These are phyloP conservation scores for Fagus crenata DNA, from an alignment of 306 rosid genomes.

Conservation along the genomic window DNA sequence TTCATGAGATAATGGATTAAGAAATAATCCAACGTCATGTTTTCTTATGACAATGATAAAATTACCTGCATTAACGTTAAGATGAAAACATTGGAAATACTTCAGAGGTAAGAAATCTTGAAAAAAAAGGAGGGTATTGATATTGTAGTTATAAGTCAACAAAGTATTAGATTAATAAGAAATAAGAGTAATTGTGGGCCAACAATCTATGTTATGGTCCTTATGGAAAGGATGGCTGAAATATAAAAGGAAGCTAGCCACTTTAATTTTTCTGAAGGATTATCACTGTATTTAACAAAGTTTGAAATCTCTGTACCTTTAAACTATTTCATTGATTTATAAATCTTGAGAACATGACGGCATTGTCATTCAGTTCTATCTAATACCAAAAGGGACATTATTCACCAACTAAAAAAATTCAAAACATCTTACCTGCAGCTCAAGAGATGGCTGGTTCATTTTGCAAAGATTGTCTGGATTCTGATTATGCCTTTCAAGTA, in stretches of 20 bases:
- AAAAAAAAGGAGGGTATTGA: too few relatives aligned
- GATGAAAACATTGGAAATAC: background rate
- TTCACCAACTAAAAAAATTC: background rate
- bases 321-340: background rate
- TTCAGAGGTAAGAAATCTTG: too few relatives aligned
- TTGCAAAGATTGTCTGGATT: constrained; percentile 16
- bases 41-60: background rate
- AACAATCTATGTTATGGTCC: too few relatives aligned
- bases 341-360: background rate
- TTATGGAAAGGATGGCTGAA: too few relatives aligned
- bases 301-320: background rate
- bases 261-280: too few relatives aligned
- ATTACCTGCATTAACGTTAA: background rate
- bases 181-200: too few relatives aligned
- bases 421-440: constrained; percentile 31
- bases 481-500: constrained; percentile 25
- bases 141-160: too few relatives aligned
- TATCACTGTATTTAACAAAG: too few relatives aligned
- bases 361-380: background rate
- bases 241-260: too few relatives aligned
- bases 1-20: background rate
- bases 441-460: constrained; percentile 24
- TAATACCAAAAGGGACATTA: background rate
- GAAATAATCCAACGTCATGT: background rate
- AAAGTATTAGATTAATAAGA: too few relatives aligned